phyloP scores from a whole-genome alignment of 306 rosid genomes.

The Morella rubra region DNA sequence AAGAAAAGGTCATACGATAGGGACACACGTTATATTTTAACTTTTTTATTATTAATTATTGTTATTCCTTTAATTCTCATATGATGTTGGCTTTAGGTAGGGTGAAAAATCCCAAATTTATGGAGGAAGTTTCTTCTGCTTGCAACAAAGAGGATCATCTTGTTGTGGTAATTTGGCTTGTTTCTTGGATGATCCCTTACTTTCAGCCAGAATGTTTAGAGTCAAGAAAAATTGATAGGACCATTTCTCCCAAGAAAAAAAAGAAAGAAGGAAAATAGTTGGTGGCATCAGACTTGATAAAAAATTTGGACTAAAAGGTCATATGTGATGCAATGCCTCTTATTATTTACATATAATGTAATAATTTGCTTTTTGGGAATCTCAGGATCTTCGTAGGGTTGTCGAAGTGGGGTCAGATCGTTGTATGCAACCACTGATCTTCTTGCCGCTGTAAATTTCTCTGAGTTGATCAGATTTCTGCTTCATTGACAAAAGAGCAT shows the following conservation, averaged over 20 bases:
- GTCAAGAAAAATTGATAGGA: too few relatives aligned
- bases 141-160: slow-evolving; percentile 63
- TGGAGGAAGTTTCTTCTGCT: slow-evolving; percentile 49
- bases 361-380: background rate
- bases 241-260: too few relatives aligned
- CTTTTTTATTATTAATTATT: background rate
- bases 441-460: slow-evolving; percentile 51
- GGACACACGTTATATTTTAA: too few relatives aligned
- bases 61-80: background rate
- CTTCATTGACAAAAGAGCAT: background rate
- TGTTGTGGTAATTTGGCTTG: slow-evolving; percentile 57
- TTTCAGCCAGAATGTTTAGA: too few relatives aligned
- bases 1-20: too few relatives aligned
- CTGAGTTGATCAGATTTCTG: background rate
- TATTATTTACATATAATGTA: background rate
- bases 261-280: too few relatives aligned
- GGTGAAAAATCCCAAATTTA: slow-evolving; percentile 67
- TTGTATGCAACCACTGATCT: slow-evolving; percentile 62
- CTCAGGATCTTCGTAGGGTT: slow-evolving; percentile 54
- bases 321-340: background rate
- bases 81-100: slow-evolving; percentile 41
- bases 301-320: too few relatives aligned
- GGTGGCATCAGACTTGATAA: too few relatives aligned
- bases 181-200: background rate
- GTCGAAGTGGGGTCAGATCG: slow-evolving; percentile 79